These are phyloP conservation scores for Cyclanthera cordifolia DNA, from an alignment of 306 rosid genomes.

Conservation along the genomic window DNA sequence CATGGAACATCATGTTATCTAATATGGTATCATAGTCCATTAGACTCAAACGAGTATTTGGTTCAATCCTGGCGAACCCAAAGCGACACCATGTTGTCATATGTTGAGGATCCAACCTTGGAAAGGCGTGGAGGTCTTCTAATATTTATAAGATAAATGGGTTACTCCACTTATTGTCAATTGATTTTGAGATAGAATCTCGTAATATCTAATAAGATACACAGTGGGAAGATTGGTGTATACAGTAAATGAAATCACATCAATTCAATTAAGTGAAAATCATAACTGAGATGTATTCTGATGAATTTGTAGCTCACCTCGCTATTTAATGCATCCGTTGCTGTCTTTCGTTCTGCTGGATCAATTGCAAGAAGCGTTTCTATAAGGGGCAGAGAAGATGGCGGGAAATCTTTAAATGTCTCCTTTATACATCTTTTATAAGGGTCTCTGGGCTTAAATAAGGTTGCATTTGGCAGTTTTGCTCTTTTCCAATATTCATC, in stretches of 20 bases:
- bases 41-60: too few species aligned
- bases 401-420: slow-evolving; percentile 54
- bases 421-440: slow-evolving; percentile 57
- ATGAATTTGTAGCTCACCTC: slow-evolving; percentile 35
- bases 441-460: slow-evolving; percentile 57
- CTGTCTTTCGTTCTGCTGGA: slow-evolving; percentile 55
- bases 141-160: too few species aligned
- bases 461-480: slow-evolving; percentile 57
- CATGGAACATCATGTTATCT: too few species aligned
- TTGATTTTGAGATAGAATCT: too few species aligned
- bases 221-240: neutral
- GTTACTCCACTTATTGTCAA: too few species aligned
- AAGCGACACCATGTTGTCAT: too few species aligned
- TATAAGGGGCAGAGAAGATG: slow-evolving; percentile 45
- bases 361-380: slow-evolving; percentile 63
- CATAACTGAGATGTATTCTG: slow-evolving; percentile 12
- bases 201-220: too few species aligned
- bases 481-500: slow-evolving; percentile 65
- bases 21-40: too few species aligned
- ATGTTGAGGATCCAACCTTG: too few species aligned
- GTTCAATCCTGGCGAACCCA: too few species aligned
- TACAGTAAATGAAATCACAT: slow-evolving; percentile 9
- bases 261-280: slow-evolving; percentile 13
- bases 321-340: slow-evolving; percentile 48
- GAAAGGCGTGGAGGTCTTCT: too few species aligned